Conservation (phyloP, 148 eudicot species). For the Fagopyrum homotropicum region DNA sequence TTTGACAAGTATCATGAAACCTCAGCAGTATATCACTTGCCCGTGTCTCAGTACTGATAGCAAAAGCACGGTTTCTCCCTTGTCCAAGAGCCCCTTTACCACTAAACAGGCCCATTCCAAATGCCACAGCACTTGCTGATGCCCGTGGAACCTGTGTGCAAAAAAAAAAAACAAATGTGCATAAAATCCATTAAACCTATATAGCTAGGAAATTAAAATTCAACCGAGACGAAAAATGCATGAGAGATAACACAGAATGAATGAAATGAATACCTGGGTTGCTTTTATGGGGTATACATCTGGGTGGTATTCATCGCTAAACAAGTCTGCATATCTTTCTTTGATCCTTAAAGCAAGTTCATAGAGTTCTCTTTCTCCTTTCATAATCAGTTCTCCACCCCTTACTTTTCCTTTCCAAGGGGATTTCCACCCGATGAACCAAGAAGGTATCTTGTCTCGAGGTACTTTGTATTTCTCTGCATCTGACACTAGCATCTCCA, state of each 20-base stretch:
- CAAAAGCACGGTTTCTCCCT: conserved; percentile 83
- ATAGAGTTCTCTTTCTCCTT: conserved; percentile 87
- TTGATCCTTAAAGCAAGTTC: conserved; percentile 69
- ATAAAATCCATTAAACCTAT: not conserved
- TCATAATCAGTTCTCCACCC: conserved; percentile 72
- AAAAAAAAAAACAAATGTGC: conserved; percentile 7
- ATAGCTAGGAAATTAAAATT: not conserved
- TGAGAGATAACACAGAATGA: not conserved
- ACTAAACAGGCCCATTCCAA: conserved; percentile 88
- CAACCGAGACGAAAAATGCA: not conserved
- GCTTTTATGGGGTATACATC: conserved; percentile 81
- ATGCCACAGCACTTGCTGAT: conserved; percentile 98
- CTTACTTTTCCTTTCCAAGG: conserved; percentile 84
- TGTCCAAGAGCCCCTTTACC: conserved; percentile 81
- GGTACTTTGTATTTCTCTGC: conserved; percentile 52
- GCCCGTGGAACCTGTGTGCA: conserved; percentile 74
- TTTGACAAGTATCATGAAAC: conserved; percentile 93
- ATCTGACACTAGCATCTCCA: conserved; percentile 48
- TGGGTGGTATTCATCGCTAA: conserved; percentile 67
- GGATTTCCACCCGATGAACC: conserved; percentile 82
- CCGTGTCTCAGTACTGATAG: conserved; percentile 89
- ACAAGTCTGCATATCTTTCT: conserved; percentile 56
- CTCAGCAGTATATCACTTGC: conserved; percentile 88
- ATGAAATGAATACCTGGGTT: conserved; percentile 55
- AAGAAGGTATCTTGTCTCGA: conserved; percentile 56